Base-by-base conservation (phyloP, 768 basidiomycete species). In the Kwoniella sp. region DNA sequence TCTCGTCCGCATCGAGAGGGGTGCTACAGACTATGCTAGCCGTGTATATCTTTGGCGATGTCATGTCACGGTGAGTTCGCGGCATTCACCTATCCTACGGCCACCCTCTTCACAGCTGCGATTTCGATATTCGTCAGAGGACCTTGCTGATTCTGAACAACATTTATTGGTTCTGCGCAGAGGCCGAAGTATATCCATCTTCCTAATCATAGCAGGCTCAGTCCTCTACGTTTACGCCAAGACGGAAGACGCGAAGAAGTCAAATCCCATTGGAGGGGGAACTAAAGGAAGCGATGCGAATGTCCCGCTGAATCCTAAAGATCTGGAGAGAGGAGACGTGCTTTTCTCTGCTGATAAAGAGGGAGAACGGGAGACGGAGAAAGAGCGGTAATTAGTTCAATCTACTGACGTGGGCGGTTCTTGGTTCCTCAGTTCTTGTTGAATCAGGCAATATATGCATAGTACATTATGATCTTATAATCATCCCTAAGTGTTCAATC, bases 21-120 rank as follows among this genome's bases (percentile, higher is more conserved):
- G 94, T 97, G 26, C 87, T 92, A 0, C 91, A 89, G n/a, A 91
- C 92, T 4, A 77, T 94, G 49, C 83, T 96, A 15, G 91, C 88
- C 24, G 83, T 89, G 78, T 89, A 85, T 86, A 67, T 91, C 21
- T 96, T 96, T 81, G 77, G 82, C 26, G 94, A 98, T 53, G 76
- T 90, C 63, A 86, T 97, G 68, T 89, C 90, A 3, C 83, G 81
- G 91, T 89, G 78, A 77, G 88, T 84, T 4, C 48, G 1, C 21
- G 27, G 30, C 9, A 4, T 26, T n/a, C n/a, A n/a, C n/a, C n/a
- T n/a, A n/a, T n/a, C n/a, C n/a, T n/a, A n/a, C n/a, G n/a, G n/a
- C n/a, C n/a, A n/a, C n/a, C n/a, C n/a, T n/a, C n/a, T n/a, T n/a
- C n/a, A n/a, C n/a, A n/a, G n/a, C n/a, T n/a, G n/a, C 51, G 51